Conservation (phyloP, 768 basidiomycete species). For the Scleroderma bovista region DNA sequence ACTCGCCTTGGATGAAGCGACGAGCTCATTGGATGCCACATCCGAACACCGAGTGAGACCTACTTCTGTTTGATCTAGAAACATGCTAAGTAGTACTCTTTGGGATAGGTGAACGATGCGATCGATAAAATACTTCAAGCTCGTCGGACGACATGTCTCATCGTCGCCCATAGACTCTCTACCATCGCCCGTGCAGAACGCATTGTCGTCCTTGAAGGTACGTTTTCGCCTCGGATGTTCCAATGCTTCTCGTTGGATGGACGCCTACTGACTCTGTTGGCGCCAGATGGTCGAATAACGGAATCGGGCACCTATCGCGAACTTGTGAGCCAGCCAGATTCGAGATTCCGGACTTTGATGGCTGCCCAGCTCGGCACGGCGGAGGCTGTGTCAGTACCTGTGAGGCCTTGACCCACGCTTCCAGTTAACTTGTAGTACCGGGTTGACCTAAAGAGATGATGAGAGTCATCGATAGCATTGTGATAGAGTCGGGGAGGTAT, state of each 20-base stretch:
- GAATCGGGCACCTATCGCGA: constrained; percentile 81
- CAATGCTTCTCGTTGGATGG: not conserved
- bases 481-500: too few species aligned
- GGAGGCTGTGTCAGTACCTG: constrained; percentile 9
- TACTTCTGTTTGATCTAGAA: not conserved
- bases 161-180: constrained; percentile 86
- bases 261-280: not conserved
- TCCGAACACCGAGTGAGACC: constrained; percentile 68
- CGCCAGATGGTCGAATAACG: constrained; percentile 64
- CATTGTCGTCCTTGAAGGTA: constrained; percentile 85
- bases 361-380: constrained; percentile 75
- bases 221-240: constrained; percentile 5
- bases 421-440: too few species aligned
- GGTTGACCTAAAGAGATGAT: too few species aligned
- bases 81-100: not conserved
- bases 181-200: constrained; percentile 88
- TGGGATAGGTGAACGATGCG: constrained; percentile 72
- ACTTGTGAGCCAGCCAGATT: constrained; percentile 64
- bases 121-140: constrained; percentile 81
- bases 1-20: constrained; percentile 85
- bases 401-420: constrained; percentile 2
- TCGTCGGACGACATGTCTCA: constrained; percentile 78
- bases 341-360: constrained; percentile 84
- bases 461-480: too few species aligned
- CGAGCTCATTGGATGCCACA: constrained; percentile 82